Evolutionary conservation across 1,284 basidiomycete species (phyloP), one percentile per base, ranked within the genome.

Genomic region (Papiliotrema laurentii): DNA sequence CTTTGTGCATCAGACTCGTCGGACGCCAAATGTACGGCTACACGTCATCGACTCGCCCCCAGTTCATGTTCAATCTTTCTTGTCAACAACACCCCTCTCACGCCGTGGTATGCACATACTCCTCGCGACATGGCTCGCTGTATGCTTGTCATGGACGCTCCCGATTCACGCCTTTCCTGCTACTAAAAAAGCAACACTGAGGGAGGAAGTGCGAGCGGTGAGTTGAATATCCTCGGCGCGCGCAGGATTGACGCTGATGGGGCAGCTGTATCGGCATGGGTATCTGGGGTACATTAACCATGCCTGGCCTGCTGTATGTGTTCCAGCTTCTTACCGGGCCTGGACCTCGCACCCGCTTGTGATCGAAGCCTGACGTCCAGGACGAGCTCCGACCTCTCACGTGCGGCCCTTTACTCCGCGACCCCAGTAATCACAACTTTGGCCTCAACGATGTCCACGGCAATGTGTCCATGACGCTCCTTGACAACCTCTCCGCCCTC

Each of bases 341-440:
- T n/a, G n/a, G 16, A 7, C 24, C 16, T 37, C 25, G 10, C 34
- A 26, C 27, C 30, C 21, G 3, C 4, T 7, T 19, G 9, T 38
- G 7, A 25, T 30, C 6, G 3, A 39, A 37, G 27, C 16, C 21
- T n/a, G 34, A 13, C 13, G 14, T 11, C 25, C 33, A 70, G 61
- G 75, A 77, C 53, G 75, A 96, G 85, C 78, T 96, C 25, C 82
- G 84, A 16, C 91, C 92, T 1, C 72, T 96, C n/a, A 84, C 87
- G 13, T 97, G 92, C 68, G 79, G 77, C 25, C 68, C 70, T 6
- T 50, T 66, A n/a, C 19, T 42, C 36, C 67, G 70, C 11, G 63
- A 63, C 41, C 47, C 60, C 10, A 56, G 67, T 36, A 47, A 41
- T 56, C 3, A 34, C 30, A 65, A 70, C 49, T 54, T 61, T 28